A percentile compares a stretch with the other conserved stretches of the same genome.
Conservation (phyloP, 164 flowering plant genomes). For the Warburgia ugandensis region DNA sequence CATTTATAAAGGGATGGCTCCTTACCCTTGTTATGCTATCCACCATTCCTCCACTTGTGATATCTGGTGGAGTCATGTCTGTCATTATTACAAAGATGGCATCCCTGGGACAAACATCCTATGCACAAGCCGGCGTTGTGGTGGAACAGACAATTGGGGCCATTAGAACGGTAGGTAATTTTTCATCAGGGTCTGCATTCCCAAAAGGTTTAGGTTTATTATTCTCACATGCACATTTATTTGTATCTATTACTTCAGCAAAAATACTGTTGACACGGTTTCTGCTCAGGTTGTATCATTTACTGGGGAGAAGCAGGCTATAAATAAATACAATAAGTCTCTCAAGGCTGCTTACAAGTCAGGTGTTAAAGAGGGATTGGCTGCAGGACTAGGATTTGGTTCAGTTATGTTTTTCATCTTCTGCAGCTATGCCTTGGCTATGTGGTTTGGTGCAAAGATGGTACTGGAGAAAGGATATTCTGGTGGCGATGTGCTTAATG, state of each 20-base stretch:
- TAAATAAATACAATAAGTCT: constrained; percentile 27
- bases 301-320: constrained; percentile 48
- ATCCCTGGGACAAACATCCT: constrained; percentile 35
- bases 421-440: constrained; percentile 31
- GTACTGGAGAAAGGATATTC: constrained; percentile 34
- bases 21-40: constrained; percentile 36
- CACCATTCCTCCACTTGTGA: constrained; percentile 30
- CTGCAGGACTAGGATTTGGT: constrained; percentile 39
- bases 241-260: no score
- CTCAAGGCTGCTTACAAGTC: constrained; percentile 30
- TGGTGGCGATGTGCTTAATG: constrained; percentile 41
- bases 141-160: constrained; percentile 54
- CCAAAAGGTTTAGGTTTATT: no score
- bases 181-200: no score
- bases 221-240: no score
- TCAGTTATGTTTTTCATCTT: constrained; percentile 20
- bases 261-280: background rate
- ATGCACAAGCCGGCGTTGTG: constrained; percentile 30
- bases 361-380: constrained; percentile 32
- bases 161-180: constrained; percentile 38
- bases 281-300: constrained; percentile 40
- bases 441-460: constrained; percentile 45
- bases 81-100: constrained; percentile 30
- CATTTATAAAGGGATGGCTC: constrained; percentile 45
- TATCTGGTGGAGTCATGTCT: constrained; percentile 31